Evolutionary conservation across 495 filamentous ascomycete species (phyloP), one percentile per base, ranked within the genome.

Genomic region (Aspergillus wentii): DNA sequence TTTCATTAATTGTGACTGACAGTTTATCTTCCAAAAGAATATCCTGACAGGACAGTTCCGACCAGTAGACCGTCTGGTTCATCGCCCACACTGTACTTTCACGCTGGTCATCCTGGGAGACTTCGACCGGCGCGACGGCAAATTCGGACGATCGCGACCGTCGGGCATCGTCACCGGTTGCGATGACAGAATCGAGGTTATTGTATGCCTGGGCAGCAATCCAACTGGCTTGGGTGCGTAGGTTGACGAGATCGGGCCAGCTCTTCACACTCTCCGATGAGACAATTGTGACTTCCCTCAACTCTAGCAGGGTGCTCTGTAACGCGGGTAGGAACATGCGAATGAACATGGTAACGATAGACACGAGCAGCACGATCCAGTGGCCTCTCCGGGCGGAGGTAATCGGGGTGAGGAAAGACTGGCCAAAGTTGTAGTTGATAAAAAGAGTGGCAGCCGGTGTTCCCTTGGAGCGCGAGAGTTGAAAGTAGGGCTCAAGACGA

Each of bases 371-470:
- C 1, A 65, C 64, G 5, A 66, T 14, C 64, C 64, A 68, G 25
- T 68, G 64, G 14, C 45, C 54, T 27, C 61, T 52, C 7, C 50
- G 56, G 17, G 56, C 52, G 11, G 64, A 59, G 14, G 56, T 50
- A 23, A 68, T 55, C 7, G 64, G 64, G 2, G 64, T 66, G 14
- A 68, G 40, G 26, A 68, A 51, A 6, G 59, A 62, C 33, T 68
- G 64, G 11, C 63, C 63, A 21, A 68, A 68, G 29, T 64, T 68
- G 34, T 68, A 68, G 40, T 68, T 68, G 54, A 62, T 68, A 34
- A 66, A 66, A 2, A 68, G 42, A 5, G 62, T 53, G 1, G 48
- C 51, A 17, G 64, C 64, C 16, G 61, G 59, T 8, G 54, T 57
- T 2, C 64, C 64, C 11, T 59, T 48, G 7, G 64, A 57, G 13